These are phyloP conservation scores for Stromatinia cepivora DNA, from an alignment of 2,329 filamentous ascomycete species.

Conservation along the genomic window DNA sequence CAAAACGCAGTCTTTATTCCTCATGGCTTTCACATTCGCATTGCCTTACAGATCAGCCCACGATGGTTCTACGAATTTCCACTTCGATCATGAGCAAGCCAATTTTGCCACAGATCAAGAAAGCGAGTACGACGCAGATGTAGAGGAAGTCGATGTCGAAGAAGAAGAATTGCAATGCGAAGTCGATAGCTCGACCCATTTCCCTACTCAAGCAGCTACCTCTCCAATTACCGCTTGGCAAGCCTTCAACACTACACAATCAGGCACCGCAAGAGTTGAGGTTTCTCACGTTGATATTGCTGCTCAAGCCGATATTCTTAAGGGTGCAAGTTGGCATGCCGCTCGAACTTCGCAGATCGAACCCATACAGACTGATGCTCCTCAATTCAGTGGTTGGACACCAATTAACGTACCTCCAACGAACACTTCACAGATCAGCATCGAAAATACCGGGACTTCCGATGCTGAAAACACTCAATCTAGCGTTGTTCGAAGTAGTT, in stretches of 20 bases:
- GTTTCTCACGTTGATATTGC: background rate
- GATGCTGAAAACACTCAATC: background rate
- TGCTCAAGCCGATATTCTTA: background rate
- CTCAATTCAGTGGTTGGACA: background rate
- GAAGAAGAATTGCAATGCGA: background rate
- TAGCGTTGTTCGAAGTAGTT: background rate
- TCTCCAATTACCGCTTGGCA: background rate
- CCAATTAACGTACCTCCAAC: background rate
- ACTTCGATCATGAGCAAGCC: background rate
- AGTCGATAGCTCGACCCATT: background rate
- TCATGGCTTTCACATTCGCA: slow-evolving; percentile 2
- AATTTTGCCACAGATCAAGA: background rate
- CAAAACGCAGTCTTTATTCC: slow-evolving; percentile 1
- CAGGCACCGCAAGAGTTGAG: background rate
- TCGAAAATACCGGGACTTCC: background rate
- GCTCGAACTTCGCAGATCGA: background rate
- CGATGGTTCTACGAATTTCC: background rate
- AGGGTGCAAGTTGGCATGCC: background rate
- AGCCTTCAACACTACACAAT: background rate
- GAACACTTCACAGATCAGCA: background rate
- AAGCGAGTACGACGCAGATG: slow-evolving; percentile 5
- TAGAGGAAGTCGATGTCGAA: background rate
- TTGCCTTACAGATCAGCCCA: background rate
- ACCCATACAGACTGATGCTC: too few relatives aligned
- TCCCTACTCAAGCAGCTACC: background rate